Conservation (phyloP, 2,329 filamentous ascomycete genomes). For the Talaromyces sp. region DNA sequence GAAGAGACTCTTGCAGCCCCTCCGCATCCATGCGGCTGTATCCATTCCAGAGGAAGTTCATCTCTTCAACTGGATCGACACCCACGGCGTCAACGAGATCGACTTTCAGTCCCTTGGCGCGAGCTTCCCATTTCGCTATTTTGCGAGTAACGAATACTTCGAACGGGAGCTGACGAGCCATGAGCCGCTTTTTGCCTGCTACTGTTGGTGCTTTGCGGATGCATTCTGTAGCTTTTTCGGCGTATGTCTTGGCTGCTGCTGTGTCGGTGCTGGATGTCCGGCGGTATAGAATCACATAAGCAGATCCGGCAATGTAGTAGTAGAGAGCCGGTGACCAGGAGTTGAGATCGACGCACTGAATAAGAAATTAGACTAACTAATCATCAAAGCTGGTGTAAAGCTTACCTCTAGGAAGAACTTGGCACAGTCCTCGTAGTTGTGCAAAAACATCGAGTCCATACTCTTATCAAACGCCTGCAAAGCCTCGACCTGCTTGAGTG, state of each 20-base stretch:
- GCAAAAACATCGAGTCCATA: slow-evolving; percentile 73
- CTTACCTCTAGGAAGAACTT: slow-evolving; percentile 66
- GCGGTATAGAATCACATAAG: slow-evolving; percentile 80
- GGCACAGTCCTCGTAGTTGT: slow-evolving; percentile 72
- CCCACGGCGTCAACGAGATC: slow-evolving; percentile 78
- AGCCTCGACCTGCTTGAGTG: slow-evolving; percentile 84
- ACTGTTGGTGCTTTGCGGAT: slow-evolving; percentile 70
- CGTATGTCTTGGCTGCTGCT: slow-evolving; percentile 55
- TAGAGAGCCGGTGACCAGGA: slow-evolving; percentile 90
- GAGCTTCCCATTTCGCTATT: slow-evolving; percentile 80
- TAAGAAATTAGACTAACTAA: neutral
- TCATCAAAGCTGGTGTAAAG: slow-evolving; percentile 1
- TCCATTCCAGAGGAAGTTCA: slow-evolving; percentile 93
- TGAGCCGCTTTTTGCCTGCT: slow-evolving; percentile 82
- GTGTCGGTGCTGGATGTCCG: slow-evolving; percentile 32
- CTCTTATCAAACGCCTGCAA: slow-evolving; percentile 82
- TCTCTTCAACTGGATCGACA: slow-evolving; percentile 78
- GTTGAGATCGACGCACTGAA: slow-evolving; percentile 71
- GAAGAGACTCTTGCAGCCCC: slow-evolving; percentile 64
- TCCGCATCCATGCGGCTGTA: slow-evolving; percentile 71
- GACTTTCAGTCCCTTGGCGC: slow-evolving; percentile 65
- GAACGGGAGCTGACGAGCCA: slow-evolving; percentile 85
- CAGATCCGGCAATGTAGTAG: slow-evolving; percentile 78
- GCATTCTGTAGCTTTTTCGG: slow-evolving; percentile 65
- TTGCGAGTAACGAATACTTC: slow-evolving; percentile 83